Evolutionary conservation across 306 rosid species (phyloP).

Genomic region (Astragalus membranaceus): DNA sequence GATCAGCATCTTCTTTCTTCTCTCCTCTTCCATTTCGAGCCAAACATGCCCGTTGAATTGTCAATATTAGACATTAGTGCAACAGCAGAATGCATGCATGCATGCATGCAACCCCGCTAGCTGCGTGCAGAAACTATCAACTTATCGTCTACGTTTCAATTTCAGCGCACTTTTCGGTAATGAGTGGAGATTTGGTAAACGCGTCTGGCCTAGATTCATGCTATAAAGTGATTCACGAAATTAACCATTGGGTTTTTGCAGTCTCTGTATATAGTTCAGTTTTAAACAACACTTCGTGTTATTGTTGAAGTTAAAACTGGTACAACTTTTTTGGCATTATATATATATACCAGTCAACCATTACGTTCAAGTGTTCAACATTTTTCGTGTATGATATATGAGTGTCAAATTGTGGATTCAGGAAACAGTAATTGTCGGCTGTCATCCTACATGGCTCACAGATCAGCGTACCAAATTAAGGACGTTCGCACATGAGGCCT

Average conservation of each 20-base stretch:
- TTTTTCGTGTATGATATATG: too few relatives aligned
- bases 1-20: background rate
- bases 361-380: too few relatives aligned
- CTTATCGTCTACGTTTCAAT: constrained; percentile 34
- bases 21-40: constrained; percentile 1
- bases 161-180: background rate
- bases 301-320: too few relatives aligned
- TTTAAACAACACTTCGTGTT: background rate
- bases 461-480: too few relatives aligned
- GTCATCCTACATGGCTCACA: too few relatives aligned
- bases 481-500: too few relatives aligned
- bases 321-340: too few relatives aligned
- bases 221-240: background rate
- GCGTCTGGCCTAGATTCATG: background rate
- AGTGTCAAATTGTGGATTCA: too few relatives aligned
- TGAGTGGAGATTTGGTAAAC: background rate
- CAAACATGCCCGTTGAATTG: constrained; percentile 27
- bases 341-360: too few relatives aligned
- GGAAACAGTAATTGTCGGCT: too few relatives aligned
- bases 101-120: too few relatives aligned
- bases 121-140: background rate
- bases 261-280: background rate
- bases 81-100: background rate
- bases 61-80: constrained; percentile 11
- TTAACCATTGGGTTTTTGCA: constrained; percentile 3